Evolutionary conservation across 306 rosid genomes (phyloP), one percentile per base, ranked within the genome.

Genomic region (Glycyrrhiza uralensis): DNA sequence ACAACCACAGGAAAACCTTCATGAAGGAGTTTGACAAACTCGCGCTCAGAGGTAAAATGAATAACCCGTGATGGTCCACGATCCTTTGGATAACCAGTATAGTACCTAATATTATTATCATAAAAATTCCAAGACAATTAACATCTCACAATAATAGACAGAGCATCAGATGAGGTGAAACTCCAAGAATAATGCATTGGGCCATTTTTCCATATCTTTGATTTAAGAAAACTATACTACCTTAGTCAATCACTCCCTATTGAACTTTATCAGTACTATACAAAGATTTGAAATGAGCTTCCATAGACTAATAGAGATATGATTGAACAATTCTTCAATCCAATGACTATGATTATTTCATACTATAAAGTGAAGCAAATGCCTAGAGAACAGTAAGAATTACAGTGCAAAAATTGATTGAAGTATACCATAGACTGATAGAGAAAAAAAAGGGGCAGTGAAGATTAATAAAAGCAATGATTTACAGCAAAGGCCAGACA

Each of bases 21-120:
- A 52, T 87, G 93, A 76, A 92, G 96, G 49, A 92, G 92, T 32
- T 82, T 87, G 57, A 92, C 85, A 74, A 92, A 92, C 77, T 92
- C 92, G 14, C 90, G 92, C 80, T 92, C 96, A 55, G 96, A 89
- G 41, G 89, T 88, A 82, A 89, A 87, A 89, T 89, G 84, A 79
- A 87, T 76, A 55, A 92, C 86, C 80, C 88, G 73, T 14, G 97
- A 85, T 38, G 94, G 89, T 67, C 90, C 96, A 32, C 88, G 90
- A 75, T 86, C 85, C 87, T 92, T 92, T 35, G 96, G 96, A 68
- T 85, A 88, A 59, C 96, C 94, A 51, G 87, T 86, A 59, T 89
- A 88, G 69, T 88, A 86, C 86, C 98, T 92, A 22, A 12, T n/a
- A n/a, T n/a, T 5, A 54, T 71, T 18, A 67, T 7, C 44, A 41